phyloP scores from a whole-genome alignment of 768 basidiomycete genomes.

The Stropharia rugosoannulata region DNA sequence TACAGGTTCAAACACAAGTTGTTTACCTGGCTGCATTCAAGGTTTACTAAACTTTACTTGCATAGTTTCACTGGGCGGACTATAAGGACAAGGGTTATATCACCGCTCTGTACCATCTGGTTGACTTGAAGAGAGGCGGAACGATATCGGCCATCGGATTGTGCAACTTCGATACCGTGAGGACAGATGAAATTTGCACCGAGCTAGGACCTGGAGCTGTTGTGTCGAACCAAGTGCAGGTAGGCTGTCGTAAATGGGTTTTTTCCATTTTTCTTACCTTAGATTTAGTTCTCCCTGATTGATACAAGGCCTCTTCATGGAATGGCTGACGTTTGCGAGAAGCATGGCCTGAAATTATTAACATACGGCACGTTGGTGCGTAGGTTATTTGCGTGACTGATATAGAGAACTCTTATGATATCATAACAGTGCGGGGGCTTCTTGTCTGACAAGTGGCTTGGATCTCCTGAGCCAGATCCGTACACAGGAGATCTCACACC shows the following conservation, averaged over 20 bases:
- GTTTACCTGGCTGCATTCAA: neutral
- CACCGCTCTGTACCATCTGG: slow-evolving; percentile 46
- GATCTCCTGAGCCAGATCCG: slow-evolving; percentile 63
- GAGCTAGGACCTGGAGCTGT: slow-evolving; percentile 67
- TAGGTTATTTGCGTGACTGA: neutral
- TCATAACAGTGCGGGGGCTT: slow-evolving; percentile 75
- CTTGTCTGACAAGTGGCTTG: slow-evolving; percentile 74
- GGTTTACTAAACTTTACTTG: neutral
- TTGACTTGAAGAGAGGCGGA: slow-evolving; percentile 58
- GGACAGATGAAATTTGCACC: slow-evolving; percentile 80
- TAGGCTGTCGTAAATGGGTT: slow-evolving; percentile 24
- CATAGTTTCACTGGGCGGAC: slow-evolving; percentile 83
- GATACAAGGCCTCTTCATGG: slow-evolving; percentile 76
- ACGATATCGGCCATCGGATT: slow-evolving; percentile 68
- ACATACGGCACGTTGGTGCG: slow-evolving; percentile 82
- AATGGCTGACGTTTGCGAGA: slow-evolving; percentile 75
- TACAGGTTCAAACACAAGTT: slow-evolving; percentile 50
- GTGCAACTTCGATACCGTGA: slow-evolving; percentile 77
- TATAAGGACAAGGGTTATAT: slow-evolving; percentile 46
- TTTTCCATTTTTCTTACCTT: neutral
- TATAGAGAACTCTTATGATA: neutral
- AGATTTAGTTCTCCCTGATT: slow-evolving; percentile 71
- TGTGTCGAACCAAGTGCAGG: slow-evolving; percentile 85
- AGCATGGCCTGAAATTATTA: slow-evolving; percentile 70
- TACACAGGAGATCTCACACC: slow-evolving; percentile 72